A percentile compares a stretch with the other conserved stretches of the same genome.
Conservation (phyloP, 1,284 basidiomycete species). For the Ganoderma multipileum region DNA sequence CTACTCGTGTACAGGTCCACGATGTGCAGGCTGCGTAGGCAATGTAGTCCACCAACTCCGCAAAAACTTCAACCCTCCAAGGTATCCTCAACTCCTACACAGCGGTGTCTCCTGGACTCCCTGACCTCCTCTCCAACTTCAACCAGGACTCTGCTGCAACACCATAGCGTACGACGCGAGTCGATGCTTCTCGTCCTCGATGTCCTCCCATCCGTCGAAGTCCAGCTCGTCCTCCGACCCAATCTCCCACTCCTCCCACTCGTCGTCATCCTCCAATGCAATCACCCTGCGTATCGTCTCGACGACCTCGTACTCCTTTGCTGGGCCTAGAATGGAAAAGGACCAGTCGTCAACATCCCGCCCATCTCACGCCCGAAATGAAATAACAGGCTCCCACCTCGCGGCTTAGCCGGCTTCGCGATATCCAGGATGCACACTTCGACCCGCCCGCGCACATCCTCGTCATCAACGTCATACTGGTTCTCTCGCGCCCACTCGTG, state of each 20-base stretch:
- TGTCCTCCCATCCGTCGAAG: constrained; percentile 2
- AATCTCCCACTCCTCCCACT: neutral
- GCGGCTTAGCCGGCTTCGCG: constrained; percentile 24
- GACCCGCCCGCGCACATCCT: neutral
- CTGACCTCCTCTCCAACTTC: neutral
- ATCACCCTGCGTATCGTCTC: constrained; percentile 5
- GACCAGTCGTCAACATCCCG: neutral
- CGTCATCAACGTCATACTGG: neutral
- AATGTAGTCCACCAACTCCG: neutral
- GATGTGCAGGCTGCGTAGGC: neutral
- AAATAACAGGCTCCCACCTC: constrained; percentile 17
- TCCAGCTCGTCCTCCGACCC: constrained; percentile 12
- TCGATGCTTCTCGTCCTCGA: constrained; percentile 6
- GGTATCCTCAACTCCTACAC: neutral
- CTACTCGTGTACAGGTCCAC: neutral
- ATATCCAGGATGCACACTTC: constrained; percentile 27
- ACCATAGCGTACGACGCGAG: constrained; percentile 15
- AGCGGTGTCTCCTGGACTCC: neutral
- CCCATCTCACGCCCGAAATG: neutral
- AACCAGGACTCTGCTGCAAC: constrained; percentile 1
- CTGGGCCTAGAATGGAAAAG: constrained; percentile 3
- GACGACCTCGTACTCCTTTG: constrained; percentile 12
- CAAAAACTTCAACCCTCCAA: neutral
- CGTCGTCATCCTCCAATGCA: constrained; percentile 11
- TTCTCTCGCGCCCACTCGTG: constrained; percentile 5